These are phyloP conservation scores for Saccharomycopsis microspora DNA, from an alignment of 805 yeast species.

Conservation along the genomic window DNA sequence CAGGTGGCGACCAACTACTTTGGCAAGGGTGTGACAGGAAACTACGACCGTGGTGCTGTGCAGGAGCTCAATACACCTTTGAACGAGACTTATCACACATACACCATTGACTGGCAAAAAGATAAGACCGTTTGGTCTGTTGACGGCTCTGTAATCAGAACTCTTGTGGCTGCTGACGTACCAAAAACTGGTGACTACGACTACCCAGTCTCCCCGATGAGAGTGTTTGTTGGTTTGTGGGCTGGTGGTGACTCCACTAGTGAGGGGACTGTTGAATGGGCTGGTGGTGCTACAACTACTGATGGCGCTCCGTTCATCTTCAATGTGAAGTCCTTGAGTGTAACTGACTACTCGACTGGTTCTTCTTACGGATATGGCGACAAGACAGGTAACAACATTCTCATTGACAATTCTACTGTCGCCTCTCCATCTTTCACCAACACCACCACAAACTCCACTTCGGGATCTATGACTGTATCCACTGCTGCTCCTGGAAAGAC, in stretches of 20 bases:
- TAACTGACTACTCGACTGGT: slow-evolving; percentile 42
- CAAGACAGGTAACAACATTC: slow-evolving; percentile 26
- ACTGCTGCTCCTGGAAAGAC: neutral
- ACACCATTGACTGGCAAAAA: slow-evolving; percentile 56
- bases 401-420: slow-evolving; percentile 29
- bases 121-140: slow-evolving; percentile 42
- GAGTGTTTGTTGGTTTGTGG: slow-evolving; percentile 31
- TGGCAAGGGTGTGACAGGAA: slow-evolving; percentile 48
- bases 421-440: slow-evolving; percentile 11
- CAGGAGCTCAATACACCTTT: slow-evolving; percentile 35
- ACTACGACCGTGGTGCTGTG: slow-evolving; percentile 54
- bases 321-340: slow-evolving; percentile 35
- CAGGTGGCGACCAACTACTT: slow-evolving; percentile 54
- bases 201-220: slow-evolving; percentile 65
- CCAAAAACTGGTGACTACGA: slow-evolving; percentile 43
- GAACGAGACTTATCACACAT: slow-evolving; percentile 41
- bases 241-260: slow-evolving; percentile 38
- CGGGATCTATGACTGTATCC: neutral
- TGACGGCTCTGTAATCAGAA: slow-evolving; percentile 49
- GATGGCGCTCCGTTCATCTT: slow-evolving; percentile 35
- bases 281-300: slow-evolving; percentile 47
- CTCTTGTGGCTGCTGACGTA: slow-evolving; percentile 30
- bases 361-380: slow-evolving; percentile 29
- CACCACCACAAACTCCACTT: neutral
- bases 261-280: slow-evolving; percentile 46